Evolutionary conservation across 2,329 filamentous ascomycete genomes (phyloP).

Genomic region (Sarocladium kiliense): DNA sequence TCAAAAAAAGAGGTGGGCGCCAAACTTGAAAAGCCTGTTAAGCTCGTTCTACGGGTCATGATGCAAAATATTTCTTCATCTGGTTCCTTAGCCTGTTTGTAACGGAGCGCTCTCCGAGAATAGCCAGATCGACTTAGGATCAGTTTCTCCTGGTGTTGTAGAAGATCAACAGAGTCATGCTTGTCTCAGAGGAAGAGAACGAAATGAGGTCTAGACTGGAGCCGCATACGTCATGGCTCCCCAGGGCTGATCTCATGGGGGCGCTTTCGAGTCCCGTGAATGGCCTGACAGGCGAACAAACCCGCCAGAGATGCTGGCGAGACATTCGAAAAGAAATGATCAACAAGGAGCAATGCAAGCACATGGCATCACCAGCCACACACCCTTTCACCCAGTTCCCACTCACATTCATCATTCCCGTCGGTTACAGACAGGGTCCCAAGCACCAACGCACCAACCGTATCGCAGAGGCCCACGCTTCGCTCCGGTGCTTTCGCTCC

Average conservation of each 20-base stretch:
- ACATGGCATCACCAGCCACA: conserved; percentile 8
- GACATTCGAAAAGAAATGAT: not conserved
- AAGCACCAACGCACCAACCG: not conserved
- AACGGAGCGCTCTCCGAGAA: too few species aligned
- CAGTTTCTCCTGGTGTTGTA: too few species aligned
- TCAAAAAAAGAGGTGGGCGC: too few species aligned
- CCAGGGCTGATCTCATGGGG: not conserved
- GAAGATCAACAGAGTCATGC: too few species aligned
- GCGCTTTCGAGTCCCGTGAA: not conserved
- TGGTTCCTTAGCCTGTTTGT: too few species aligned
- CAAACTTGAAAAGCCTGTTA: too few species aligned
- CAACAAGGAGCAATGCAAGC: not conserved
- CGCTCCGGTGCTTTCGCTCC: not conserved
- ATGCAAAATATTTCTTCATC: too few species aligned
- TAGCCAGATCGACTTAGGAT: too few species aligned
- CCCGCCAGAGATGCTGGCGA: too few species aligned
- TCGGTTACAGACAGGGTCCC: not conserved
- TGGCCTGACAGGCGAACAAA: not conserved
- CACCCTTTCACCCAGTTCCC: not conserved
- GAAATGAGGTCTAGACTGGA: not conserved
- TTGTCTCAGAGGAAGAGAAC: not conserved
- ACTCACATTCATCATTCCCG: conserved; percentile 3
- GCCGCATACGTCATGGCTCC: not conserved
- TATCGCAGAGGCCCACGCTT: not conserved
- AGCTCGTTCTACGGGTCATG: too few species aligned